Evolutionary conservation across 495 filamentous ascomycete species (phyloP), one percentile per base, ranked within the genome.

Genomic region (Aspergillus wentii): DNA sequence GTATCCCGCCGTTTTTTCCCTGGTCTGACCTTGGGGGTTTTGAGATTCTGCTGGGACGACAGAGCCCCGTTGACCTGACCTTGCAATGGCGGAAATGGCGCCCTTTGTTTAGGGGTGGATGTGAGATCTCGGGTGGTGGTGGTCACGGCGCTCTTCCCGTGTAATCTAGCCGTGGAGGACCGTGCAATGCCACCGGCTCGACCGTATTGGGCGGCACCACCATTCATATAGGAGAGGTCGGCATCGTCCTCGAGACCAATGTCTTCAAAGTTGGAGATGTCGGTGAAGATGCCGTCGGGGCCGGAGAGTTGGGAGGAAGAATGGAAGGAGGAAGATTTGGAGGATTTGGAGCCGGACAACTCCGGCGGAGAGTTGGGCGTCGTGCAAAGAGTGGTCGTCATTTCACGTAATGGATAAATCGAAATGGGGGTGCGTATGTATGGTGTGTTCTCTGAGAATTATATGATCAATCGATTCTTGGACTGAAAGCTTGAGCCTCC

Each of bases 231-330:
- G 4, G 52, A 14, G 8, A 62, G 26, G 5, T 61, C 51, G 8
- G 60, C 35, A 36, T 87, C 78, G 51, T 95, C 88, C 31, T 85
- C 77, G 6, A 98, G 75, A 8, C 84, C 86, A 47, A 96, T 94
- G 34, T 97, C 92, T 58, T 98, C 92, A 51, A 97, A 96, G 51
- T 96, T 81, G 34, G 73, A 75, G 27, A 80, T 74, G 53, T 91
- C 83, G 21, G 78, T 74, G 28, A 85, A 71, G 41, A 75, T 74
- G 40, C 70, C 75, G 39, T 79, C 77, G 19, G 80, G 73, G 47
- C 82, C 84, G 28, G 82, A 82, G 30, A 62, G 52, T 30, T 79
- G 76, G 18, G 84, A 79, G 10, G 83, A 85, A 11, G 86, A 94
- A 47, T 80, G 81, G 42, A 89, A 81, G n/a, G 89, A 92, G 11